Conservation (phyloP, 225 moss, liverwort and hornwort species). For the Takakia lepidozioides region DNA sequence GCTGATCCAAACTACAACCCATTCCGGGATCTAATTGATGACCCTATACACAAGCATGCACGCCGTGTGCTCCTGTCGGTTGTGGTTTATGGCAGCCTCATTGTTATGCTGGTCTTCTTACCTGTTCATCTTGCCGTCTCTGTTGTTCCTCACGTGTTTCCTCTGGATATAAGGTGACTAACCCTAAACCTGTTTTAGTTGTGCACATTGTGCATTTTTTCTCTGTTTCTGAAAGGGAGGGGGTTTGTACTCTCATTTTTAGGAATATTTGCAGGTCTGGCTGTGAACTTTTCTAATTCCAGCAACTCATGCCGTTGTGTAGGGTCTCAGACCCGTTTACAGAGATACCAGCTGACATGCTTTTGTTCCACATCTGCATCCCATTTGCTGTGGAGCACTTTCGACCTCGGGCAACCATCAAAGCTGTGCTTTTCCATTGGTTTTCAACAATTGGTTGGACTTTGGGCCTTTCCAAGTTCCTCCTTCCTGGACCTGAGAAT, state of each 20-base stretch:
- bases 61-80: conserved; percentile 94
- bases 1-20: conserved; percentile 99
- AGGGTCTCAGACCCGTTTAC: conserved; percentile 99
- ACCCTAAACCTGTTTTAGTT: too few species aligned
- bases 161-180: conserved; percentile 85
- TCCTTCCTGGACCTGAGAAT: conserved; percentile 71
- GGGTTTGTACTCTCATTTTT: too few species aligned
- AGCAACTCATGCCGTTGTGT: too few species aligned
- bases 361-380: conserved; percentile 94
- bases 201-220: too few species aligned
- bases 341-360: conserved; percentile 98
- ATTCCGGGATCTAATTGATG: conserved; percentile 92
- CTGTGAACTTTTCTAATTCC: too few species aligned
- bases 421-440: conserved; percentile 76
- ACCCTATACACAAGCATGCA: conserved; percentile 85
- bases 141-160: conserved; percentile 80
- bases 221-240: too few species aligned
- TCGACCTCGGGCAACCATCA: conserved; percentile 87
- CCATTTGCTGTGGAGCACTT: conserved; percentile 98
- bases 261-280: too few species aligned
- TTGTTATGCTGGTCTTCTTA: conserved; percentile 90
- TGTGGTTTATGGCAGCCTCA: conserved; percentile 91
- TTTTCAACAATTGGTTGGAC: conserved; percentile 77
- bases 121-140: conserved; percentile 83
- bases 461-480: conserved; percentile 72